Conservation (phyloP, 192 early-diverging fungal species). For the Umbelopsis sp. region DNA sequence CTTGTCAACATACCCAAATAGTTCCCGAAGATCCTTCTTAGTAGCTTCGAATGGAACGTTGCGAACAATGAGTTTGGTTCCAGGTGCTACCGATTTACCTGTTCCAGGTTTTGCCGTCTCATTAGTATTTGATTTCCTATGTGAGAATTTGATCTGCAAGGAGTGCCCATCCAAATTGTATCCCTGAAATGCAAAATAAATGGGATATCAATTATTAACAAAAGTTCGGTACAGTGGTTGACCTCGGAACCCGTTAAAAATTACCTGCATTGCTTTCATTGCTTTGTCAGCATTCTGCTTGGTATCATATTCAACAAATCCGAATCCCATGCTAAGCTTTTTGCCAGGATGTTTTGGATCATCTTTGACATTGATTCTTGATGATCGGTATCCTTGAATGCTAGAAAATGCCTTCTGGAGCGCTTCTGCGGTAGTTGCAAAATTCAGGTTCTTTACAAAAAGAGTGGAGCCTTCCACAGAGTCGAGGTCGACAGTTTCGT, state of each 20-base stretch:
- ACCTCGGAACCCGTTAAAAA: background rate
- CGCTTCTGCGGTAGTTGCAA: constrained; percentile 82
- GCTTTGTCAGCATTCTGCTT: constrained; percentile 83
- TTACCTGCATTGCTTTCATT: constrained; percentile 84
- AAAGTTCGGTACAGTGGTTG: background rate
- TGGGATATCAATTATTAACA: background rate
- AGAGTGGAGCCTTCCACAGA: constrained; percentile 72
- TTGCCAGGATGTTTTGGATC: constrained; percentile 81
- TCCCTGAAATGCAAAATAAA: constrained; percentile 38
- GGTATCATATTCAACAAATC: constrained; percentile 90
- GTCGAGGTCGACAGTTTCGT: constrained; percentile 45
- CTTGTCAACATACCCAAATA: constrained; percentile 69
- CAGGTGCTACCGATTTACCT: constrained; percentile 82
- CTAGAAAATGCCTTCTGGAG: constrained; percentile 73
- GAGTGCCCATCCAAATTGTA: constrained; percentile 85
- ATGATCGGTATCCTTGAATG: constrained; percentile 79
- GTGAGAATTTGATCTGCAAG: constrained; percentile 90
- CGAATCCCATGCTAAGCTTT: constrained; percentile 94
- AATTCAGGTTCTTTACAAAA: constrained; percentile 97
- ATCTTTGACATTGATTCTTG: constrained; percentile 81
- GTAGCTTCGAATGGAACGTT: constrained; percentile 98
- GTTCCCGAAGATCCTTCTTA: constrained; percentile 83
- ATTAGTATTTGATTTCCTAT: constrained; percentile 57
- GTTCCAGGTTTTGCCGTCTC: constrained; percentile 83
- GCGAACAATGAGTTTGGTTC: constrained; percentile 68